Percentiles rank a stretch among this genome's conserved stretches.
Conservation (phyloP, 306 rosid genomes). For the Prunus padus region DNA sequence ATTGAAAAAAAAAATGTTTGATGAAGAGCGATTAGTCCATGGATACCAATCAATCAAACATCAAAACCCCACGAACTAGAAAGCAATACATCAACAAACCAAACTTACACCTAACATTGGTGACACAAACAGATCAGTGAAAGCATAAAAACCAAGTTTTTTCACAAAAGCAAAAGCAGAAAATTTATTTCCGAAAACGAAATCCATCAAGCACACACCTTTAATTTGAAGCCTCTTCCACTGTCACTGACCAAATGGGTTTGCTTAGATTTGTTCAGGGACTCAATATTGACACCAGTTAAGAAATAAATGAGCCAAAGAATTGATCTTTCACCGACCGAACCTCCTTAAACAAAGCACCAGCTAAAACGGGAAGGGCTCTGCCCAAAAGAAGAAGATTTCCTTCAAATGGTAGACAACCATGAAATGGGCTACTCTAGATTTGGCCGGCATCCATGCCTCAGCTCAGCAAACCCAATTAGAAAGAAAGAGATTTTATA, state of each 20-base stretch:
- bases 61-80: conserved; percentile 27
- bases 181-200: conserved; percentile 22
- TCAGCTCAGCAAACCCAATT: conserved; percentile 31
- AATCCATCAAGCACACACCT: conserved; percentile 53
- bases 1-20: conserved; percentile 16
- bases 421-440: conserved; percentile 47
- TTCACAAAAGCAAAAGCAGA: background rate
- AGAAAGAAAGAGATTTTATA: conserved; percentile 16
- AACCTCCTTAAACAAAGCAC: conserved; percentile 27
- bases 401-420: conserved; percentile 43
- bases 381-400: conserved; percentile 11
- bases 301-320: conserved; percentile 14
- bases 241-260: conserved; percentile 46
- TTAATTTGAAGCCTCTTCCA: conserved; percentile 16
- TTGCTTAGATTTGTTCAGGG: conserved; percentile 33
- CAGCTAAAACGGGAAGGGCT: conserved; percentile 28
- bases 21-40: conserved; percentile 28
- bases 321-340: conserved; percentile 14
- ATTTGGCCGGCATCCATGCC: conserved; percentile 52
- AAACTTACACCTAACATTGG: conserved; percentile 29
- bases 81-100: conserved; percentile 27
- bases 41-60: conserved; percentile 40
- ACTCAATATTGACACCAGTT: conserved; percentile 21
- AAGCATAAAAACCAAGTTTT: background rate
- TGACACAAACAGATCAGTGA: conserved; percentile 39